Conservation (phyloP, 371 early-diverging fungal species). For the Apophysomyces elegans region DNA sequence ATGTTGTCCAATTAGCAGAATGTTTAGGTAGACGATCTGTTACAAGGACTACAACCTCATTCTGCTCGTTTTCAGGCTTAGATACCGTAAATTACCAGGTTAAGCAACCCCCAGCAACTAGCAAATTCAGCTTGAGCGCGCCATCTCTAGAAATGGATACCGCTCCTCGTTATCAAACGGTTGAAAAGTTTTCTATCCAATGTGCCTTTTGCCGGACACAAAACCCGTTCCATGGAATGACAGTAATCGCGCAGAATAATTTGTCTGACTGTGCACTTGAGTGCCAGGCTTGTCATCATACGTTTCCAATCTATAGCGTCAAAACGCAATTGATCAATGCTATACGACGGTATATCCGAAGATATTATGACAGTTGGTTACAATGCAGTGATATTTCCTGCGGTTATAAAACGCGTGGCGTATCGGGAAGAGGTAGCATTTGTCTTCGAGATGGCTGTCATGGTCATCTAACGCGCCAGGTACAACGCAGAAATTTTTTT, state of each 20-base stretch:
- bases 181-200: neutral
- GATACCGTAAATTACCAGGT: neutral
- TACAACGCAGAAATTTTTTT: neutral
- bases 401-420: slow-evolving; percentile 42
- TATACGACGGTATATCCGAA: slow-evolving; percentile 62
- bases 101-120: neutral
- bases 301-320: slow-evolving; percentile 49
- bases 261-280: slow-evolving; percentile 34
- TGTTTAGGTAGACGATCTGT: slow-evolving; percentile 62
- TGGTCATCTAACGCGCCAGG: neutral
- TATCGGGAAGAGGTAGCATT: slow-evolving; percentile 5
- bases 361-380: slow-evolving; percentile 63
- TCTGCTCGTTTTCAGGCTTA: too few relatives aligned
- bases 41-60: neutral
- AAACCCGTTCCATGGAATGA: neutral
- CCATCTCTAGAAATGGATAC: neutral
- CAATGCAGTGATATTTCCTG: slow-evolving; percentile 70
- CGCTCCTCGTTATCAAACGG: neutral
- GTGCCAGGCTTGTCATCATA: slow-evolving; percentile 58
- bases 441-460: neutral
- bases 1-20: slow-evolving; percentile 68
- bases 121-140: neutral
- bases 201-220: neutral
- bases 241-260: neutral
- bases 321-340: slow-evolving; percentile 56